phyloP scores from a whole-genome alignment of 2,329 filamentous ascomycete species.

The Cordyceps cicadae region DNA sequence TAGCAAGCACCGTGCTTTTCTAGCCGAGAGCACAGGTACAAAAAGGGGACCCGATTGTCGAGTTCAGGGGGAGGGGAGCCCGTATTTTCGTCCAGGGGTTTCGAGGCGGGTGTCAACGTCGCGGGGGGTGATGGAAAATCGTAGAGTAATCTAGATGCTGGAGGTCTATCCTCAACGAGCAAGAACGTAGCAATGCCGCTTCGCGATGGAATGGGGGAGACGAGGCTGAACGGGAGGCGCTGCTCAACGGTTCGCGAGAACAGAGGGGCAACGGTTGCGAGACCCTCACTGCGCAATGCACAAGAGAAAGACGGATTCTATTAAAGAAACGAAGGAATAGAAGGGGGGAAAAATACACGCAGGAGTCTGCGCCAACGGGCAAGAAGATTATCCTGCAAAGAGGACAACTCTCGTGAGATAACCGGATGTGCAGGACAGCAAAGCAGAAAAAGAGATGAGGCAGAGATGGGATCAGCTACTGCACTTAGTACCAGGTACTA shows the following conservation, averaged over 20 bases:
- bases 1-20: not conserved
- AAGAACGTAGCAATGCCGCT: not conserved
- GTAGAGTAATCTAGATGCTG: not conserved
- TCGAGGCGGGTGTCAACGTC: not conserved
- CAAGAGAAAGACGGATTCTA: not conserved
- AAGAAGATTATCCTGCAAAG: not conserved
- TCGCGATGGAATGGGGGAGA: not conserved
- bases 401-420: not conserved
- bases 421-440: not conserved
- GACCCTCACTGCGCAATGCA: not conserved
- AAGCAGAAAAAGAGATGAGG: slow-evolving; percentile 3
- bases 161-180: not conserved
- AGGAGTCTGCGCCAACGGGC: not conserved
- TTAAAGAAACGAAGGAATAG: not conserved
- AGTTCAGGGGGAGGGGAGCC: slow-evolving; percentile 3
- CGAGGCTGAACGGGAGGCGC: not conserved
- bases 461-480: not conserved
- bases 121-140: not conserved
- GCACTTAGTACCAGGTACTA: not conserved
- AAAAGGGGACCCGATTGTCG: not conserved
- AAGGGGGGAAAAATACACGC: not conserved
- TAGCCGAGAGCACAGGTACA: not conserved
- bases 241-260: not conserved
- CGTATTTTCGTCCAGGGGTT: not conserved
- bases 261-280: not conserved